Conservation (phyloP, 164 flowering plant species). For the Nymphaea thermarum region DNA sequence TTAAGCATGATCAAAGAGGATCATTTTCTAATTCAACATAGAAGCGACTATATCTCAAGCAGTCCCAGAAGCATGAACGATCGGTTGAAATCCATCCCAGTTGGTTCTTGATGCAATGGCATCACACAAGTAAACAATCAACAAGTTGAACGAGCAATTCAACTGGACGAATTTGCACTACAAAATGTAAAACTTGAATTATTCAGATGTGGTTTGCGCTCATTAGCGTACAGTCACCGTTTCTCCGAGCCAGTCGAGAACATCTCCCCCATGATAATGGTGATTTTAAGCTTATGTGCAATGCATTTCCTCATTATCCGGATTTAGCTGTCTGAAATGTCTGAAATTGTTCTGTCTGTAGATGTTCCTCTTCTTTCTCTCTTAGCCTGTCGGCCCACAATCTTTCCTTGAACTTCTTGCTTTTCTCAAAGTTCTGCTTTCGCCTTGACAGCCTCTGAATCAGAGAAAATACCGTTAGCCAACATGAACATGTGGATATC, state of each 20-base stretch:
- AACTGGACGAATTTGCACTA: not conserved
- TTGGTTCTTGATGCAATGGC: no score
- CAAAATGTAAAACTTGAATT: not conserved
- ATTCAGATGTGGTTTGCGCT: not conserved
- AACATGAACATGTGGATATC: not conserved
- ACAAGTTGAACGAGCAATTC: no score
- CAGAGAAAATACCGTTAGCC: not conserved
- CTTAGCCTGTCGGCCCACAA: conserved; percentile 61
- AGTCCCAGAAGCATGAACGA: no score
- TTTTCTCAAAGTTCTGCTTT: conserved; percentile 86
- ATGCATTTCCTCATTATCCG: not conserved
- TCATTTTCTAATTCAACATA: no score
- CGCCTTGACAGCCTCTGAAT: conserved; percentile 80
- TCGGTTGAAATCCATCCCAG: no score
- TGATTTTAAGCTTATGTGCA: no score
- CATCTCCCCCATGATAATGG: not conserved
- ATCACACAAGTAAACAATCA: no score
- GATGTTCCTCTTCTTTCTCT: conserved; percentile 13
- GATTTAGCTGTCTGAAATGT: not conserved
- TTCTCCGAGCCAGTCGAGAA: not conserved
- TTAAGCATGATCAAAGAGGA: no score
- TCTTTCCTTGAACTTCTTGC: conserved; percentile 71
- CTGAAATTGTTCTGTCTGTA: not conserved
- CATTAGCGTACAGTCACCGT: not conserved
- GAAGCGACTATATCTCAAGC: no score